Evolutionary conservation across 1,139 yeast species (phyloP).

Genomic region (Nakaseomyces bracarensis): DNA sequence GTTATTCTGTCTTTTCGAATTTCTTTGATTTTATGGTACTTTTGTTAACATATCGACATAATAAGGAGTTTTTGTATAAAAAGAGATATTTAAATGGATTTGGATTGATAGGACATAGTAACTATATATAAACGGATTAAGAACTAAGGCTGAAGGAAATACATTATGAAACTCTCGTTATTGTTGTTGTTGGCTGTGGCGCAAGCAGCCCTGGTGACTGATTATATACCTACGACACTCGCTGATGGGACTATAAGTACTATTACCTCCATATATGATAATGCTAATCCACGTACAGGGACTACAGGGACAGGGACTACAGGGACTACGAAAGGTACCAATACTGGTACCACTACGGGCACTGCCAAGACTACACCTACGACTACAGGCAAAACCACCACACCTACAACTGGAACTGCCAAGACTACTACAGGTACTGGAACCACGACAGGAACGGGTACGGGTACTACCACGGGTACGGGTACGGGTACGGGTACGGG

Average conservation of each 20-base stretch:
- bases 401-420: conserved; percentile 11
- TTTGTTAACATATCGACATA: too few species aligned
- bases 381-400: conserved; percentile 8
- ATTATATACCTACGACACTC: conserved; percentile 12
- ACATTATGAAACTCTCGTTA: conserved; percentile 9
- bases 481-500: conserved; percentile 5
- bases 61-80: too few species aligned
- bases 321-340: conserved; percentile 8
- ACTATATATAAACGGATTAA: conserved; percentile 2
- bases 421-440: conserved; percentile 8
- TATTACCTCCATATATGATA: conserved; percentile 7
- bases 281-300: conserved; percentile 10
- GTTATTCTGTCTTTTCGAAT: too few species aligned
- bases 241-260: conserved; percentile 11
- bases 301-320: conserved; percentile 10
- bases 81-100: too few species aligned
- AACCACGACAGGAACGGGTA: conserved; percentile 6
- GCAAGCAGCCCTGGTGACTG: background rate
- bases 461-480: conserved; percentile 10
- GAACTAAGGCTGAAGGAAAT: background rate
- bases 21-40: too few species aligned
- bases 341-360: conserved; percentile 9
- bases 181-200: conserved; percentile 15
- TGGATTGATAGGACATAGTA: background rate
- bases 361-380: conserved; percentile 10